A percentile compares a stretch with the other conserved stretches of the same genome.
Evolutionary conservation across 345 rosid species (phyloP).

Genomic region (Durio zibethinus): DNA sequence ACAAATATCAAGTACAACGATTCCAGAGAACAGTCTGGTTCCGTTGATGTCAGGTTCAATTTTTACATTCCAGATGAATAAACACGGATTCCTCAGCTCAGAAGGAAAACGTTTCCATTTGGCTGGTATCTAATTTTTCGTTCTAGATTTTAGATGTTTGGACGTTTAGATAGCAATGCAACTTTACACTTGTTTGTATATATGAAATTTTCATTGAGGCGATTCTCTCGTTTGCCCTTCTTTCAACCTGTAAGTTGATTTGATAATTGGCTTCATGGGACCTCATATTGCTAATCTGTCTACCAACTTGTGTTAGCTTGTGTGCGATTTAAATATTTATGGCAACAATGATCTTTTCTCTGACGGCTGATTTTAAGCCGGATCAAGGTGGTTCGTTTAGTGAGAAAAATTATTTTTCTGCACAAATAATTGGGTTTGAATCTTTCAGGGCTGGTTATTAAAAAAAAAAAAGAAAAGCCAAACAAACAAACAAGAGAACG

Average conservation of each 20-base stretch:
- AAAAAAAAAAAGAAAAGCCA: too few species aligned
- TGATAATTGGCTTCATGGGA: background rate
- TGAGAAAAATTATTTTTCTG: too few species aligned
- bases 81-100: constrained; percentile 12
- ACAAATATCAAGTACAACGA: constrained; percentile 74
- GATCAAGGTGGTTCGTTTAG: too few species aligned
- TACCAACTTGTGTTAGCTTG: background rate
- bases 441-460: too few species aligned
- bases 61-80: constrained; percentile 75
- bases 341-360: too few species aligned
- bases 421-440: too few species aligned
- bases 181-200: constrained; percentile 40
- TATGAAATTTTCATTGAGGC: constrained; percentile 21
- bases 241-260: background rate
- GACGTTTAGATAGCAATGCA: constrained; percentile 20
- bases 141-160: constrained; percentile 15
- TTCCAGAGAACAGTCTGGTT: constrained; percentile 56
- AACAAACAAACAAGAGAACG: too few species aligned
- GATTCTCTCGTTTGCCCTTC: background rate
- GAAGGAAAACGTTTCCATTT: constrained; percentile 12
- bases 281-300: background rate
- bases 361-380: too few species aligned
- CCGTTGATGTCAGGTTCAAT: constrained; percentile 84
- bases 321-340: too few species aligned
- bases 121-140: background rate